Evolutionary conservation across 345 rosid genomes (phyloP).

Genomic region (Adansonia digitata): DNA sequence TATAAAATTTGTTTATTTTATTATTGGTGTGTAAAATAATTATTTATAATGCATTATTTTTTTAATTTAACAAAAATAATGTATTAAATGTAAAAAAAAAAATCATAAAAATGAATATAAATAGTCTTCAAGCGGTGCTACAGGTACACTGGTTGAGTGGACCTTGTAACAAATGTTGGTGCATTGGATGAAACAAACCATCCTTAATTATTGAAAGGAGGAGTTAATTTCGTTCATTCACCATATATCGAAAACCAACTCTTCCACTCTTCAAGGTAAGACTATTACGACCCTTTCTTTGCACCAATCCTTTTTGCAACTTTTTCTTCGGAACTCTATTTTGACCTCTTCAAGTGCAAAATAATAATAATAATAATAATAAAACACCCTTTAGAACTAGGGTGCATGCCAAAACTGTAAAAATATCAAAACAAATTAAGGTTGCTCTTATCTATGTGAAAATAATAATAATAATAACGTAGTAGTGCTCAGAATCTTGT

Average conservation of each 20-base stretch:
- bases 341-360: background rate
- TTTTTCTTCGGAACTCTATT: background rate
- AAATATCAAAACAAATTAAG: background rate
- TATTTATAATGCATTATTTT: no score
- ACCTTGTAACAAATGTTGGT: no score
- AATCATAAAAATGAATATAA: no score
- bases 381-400: background rate
- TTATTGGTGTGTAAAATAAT: no score
- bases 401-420: background rate
- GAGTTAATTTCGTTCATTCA: conserved; percentile 4
- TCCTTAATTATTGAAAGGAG: background rate
- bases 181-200: background rate
- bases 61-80: no score
- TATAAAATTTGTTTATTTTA: no score
- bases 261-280: conserved; percentile 11
- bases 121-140: no score
- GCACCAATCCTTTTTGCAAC: background rate
- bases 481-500: background rate
- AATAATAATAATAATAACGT: no score
- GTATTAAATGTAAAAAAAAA: no score
- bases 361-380: no score
- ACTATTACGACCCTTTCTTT: background rate
- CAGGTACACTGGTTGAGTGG: no score
- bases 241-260: background rate
- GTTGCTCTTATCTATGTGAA: background rate